Conservation (phyloP, 139 green algal species). For the Volvox reticuliferus region DNA sequence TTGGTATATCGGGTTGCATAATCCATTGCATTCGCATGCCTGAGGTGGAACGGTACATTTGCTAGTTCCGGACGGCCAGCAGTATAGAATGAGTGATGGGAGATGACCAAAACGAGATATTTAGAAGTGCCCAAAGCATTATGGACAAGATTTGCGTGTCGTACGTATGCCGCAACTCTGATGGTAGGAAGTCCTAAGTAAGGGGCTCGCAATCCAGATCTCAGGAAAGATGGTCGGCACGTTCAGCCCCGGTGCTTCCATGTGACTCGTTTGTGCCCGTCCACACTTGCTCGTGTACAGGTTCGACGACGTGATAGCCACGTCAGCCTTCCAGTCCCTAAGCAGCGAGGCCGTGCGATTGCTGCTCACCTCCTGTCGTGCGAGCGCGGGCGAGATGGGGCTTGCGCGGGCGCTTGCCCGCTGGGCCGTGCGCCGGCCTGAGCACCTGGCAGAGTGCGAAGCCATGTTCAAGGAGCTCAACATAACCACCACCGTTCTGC, state of each 20-base stretch:
- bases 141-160: too few species aligned
- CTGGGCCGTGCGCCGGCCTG: conserved; percentile 24
- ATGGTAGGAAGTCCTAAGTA: too few species aligned
- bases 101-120: too few species aligned
- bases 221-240: too few species aligned
- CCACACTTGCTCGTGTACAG: not conserved
- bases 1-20: too few species aligned
- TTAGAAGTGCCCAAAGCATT: too few species aligned
- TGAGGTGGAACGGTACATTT: too few species aligned
- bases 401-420: conserved; percentile 30
- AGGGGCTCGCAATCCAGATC: too few species aligned
- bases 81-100: too few species aligned
- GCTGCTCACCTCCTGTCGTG: not conserved
- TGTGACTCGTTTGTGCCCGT: not conserved
- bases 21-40: too few species aligned
- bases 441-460: conserved; percentile 38
- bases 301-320: conserved; percentile 23
- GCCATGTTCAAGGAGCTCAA: conserved; percentile 42
- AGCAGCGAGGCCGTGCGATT: conserved; percentile 8
- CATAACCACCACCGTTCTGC: conserved; percentile 17
- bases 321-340: not conserved
- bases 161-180: too few species aligned
- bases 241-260: not conserved
- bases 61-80: too few species aligned
- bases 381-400: not conserved